These are phyloP conservation scores for Bipolaris victoriae DNA, from an alignment of 2,329 filamentous ascomycete genomes.

Conservation along the genomic window DNA sequence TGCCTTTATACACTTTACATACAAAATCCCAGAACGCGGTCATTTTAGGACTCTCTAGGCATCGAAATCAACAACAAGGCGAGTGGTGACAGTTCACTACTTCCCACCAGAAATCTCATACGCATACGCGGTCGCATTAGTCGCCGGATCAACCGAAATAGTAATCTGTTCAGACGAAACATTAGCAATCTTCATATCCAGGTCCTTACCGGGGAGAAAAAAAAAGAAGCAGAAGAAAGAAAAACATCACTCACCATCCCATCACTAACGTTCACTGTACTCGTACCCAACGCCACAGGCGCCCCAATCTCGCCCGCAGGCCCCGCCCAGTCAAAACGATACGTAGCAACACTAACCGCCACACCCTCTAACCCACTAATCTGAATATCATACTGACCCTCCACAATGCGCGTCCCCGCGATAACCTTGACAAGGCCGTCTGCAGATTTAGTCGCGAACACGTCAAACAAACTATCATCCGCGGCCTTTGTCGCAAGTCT, in stretches of 20 bases:
- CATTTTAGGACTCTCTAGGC: neutral
- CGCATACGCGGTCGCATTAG: constrained; percentile 10
- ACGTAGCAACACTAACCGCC: neutral
- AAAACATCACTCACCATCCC: neutral
- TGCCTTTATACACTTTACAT: neutral
- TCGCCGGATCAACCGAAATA: constrained; percentile 5
- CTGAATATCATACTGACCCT: neutral
- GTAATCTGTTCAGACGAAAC: neutral
- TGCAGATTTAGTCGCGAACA: neutral
- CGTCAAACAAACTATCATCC: constrained; percentile 28
- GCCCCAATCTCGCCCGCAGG: neutral
- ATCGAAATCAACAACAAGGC: neutral
- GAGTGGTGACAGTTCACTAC: neutral
- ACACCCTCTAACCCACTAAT: neutral
- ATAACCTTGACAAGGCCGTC: neutral
- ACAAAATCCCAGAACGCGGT: neutral
- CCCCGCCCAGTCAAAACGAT: neutral
- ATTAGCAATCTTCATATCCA: neutral
- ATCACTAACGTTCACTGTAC: neutral
- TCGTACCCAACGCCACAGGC: neutral
- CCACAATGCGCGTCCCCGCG: neutral
- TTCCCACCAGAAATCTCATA: constrained; percentile 6
- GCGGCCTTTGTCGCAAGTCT: constrained; percentile 48
- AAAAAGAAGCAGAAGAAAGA: neutral
- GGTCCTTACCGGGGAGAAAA: neutral